Conservation (phyloP, 2,329 filamentous ascomycete genomes). For the Xylariaceae sp. region DNA sequence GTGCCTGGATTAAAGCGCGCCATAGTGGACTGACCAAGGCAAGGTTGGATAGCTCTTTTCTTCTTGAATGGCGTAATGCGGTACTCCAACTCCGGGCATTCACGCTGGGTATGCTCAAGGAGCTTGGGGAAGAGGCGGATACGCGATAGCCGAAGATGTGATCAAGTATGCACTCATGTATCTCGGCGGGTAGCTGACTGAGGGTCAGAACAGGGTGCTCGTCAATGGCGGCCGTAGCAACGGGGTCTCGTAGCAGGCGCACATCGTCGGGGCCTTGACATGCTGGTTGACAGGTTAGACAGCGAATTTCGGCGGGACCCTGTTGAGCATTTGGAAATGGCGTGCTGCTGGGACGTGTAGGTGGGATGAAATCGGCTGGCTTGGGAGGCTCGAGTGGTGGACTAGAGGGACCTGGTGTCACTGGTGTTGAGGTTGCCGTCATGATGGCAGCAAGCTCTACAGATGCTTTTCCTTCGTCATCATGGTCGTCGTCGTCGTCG, state of each 20-base stretch:
- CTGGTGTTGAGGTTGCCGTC: constrained; percentile 59
- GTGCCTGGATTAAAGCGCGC: constrained; percentile 72
- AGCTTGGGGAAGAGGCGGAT: constrained; percentile 64
- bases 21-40: constrained; percentile 69
- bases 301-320: constrained; percentile 52
- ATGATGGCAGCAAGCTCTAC: constrained; percentile 54
- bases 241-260: constrained; percentile 37
- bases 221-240: constrained; percentile 35
- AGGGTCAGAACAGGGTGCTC: constrained; percentile 48
- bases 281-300: constrained; percentile 48
- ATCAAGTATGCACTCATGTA: constrained; percentile 75
- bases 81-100: constrained; percentile 67
- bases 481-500: constrained; percentile 38
- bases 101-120: constrained; percentile 59
- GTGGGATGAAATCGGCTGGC: constrained; percentile 55
- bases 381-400: constrained; percentile 57
- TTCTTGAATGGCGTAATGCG: constrained; percentile 69
- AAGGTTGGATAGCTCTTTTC: constrained; percentile 71
- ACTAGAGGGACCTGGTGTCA: constrained; percentile 60
- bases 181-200: constrained; percentile 68
- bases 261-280: constrained; percentile 40
- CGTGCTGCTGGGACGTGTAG: constrained; percentile 64
- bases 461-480: constrained; percentile 49
- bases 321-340: constrained; percentile 64
- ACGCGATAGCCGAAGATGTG: constrained; percentile 73